Evolutionary conservation across 192 early-diverging fungal species (phyloP), one percentile per base, ranked within the genome.

Genomic region (Backusella macrospora): DNA sequence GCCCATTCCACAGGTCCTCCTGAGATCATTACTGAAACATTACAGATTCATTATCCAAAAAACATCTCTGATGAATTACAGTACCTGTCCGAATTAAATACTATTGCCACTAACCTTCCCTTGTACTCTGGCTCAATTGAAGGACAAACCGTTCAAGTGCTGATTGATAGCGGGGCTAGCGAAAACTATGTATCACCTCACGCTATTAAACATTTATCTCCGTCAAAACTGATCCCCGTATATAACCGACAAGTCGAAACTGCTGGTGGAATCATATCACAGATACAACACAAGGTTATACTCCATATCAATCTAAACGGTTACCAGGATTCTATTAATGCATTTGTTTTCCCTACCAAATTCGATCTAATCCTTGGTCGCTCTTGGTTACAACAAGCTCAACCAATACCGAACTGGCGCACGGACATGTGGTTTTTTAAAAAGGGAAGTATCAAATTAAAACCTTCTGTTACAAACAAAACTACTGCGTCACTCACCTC

Each of bases 121-220:
- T 46, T 49, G 4, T 69, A 69, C 7, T 6, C 45, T 14, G 23
- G 18, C 16, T n/a, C 23, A 49, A 49, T 14, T n/a, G n/a, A n/a
- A n/a, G 46, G 16, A 18, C 18, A 69, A 0, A 7, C 0, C 12
- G n/a, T 69, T 5, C 18, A 37, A 6, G 44, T 46, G 2, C 15
- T 69, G 3, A 62, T 71, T 42, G 38, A 71, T 23, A 7, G 2
- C 26, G 38, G 69, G 43, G 69, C 69, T n/a, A 71, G 69, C 23
- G 69, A 48, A 62, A 71, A 71, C 12, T 71, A 59, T 59, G 69
- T 71, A 2, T 71, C 49, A 0, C 69, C 69, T n/a, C 34, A 71
- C 1, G 13, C 43, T 0, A 38, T 37, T n/a, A 5, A 4, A 49
- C 29, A 49, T 0, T 16, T 18, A 52, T n/a, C n/a, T n/a, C n/a